Evolutionary conservation across 148 eudicot genomes (phyloP).

Genomic region (Talinum fruticosum): DNA sequence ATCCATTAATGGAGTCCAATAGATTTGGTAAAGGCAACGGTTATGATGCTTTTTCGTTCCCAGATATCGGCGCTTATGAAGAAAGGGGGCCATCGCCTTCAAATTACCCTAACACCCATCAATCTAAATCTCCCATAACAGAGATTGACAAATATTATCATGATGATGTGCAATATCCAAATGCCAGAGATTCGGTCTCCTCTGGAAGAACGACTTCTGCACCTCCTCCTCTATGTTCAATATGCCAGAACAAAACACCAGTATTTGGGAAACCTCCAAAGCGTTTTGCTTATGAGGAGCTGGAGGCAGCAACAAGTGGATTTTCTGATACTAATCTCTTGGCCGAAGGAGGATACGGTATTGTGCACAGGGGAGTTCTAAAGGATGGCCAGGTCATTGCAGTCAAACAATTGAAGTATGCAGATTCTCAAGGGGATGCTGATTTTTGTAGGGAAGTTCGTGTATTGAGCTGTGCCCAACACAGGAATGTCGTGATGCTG

Average conservation of each 20-base stretch:
- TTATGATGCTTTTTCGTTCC: constrained; percentile 31
- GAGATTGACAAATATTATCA: constrained; percentile 21
- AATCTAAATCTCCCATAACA: constrained; percentile 18
- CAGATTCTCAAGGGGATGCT: constrained; percentile 64
- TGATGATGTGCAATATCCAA: constrained; percentile 29
- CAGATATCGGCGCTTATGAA: constrained; percentile 37
- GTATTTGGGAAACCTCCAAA: constrained; percentile 75
- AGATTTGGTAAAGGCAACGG: constrained; percentile 20
- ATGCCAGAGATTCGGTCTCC: constrained; percentile 68
- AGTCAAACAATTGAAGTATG: constrained; percentile 66
- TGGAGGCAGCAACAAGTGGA: constrained; percentile 63
- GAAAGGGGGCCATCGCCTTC: constrained; percentile 23
- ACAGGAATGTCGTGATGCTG: constrained; percentile 82
- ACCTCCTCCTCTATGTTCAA: constrained; percentile 83
- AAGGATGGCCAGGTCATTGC: constrained; percentile 75
- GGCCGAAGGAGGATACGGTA: constrained; percentile 73
- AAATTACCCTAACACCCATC: constrained; percentile 23
- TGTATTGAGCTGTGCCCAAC: constrained; percentile 88
- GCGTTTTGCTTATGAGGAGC: constrained; percentile 55
- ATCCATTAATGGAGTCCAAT: constrained; percentile 27
- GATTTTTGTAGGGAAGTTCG: constrained; percentile 85
- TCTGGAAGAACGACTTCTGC: constrained; percentile 51
- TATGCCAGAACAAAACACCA: constrained; percentile 85
- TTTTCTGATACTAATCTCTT: constrained; percentile 70
- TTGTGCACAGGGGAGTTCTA: constrained; percentile 66